Evolutionary conservation across 2,329 filamentous ascomycete species (phyloP).

Genomic region (Chalara sp.): DNA sequence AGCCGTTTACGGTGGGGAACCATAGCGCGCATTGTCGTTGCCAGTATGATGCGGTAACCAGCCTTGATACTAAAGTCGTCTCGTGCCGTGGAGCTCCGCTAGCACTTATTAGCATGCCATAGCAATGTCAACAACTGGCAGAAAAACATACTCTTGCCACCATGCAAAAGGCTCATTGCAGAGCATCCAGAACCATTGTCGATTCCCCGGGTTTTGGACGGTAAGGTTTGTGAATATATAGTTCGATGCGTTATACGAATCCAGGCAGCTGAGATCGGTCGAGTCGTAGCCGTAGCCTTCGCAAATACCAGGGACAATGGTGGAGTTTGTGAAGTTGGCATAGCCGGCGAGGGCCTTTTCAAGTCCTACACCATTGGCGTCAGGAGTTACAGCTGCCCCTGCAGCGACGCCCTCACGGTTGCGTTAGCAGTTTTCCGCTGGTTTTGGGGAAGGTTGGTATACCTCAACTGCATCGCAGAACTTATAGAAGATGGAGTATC

Average conservation of each 20-base stretch:
- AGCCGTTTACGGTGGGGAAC: conserved; percentile 45
- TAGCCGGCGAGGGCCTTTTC: conserved; percentile 46
- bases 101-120: conserved; percentile 4
- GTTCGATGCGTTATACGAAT: conserved; percentile 44
- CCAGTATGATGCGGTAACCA: conserved; percentile 44
- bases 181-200: conserved; percentile 54
- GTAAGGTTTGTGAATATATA: conserved; percentile 41
- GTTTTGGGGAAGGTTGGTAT: background rate
- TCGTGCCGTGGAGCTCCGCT: conserved; percentile 37
- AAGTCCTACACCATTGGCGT: conserved; percentile 42
- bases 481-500: conserved; percentile 39
- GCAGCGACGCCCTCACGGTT: conserved; percentile 26
- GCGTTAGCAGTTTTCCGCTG: background rate
- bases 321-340: conserved; percentile 43
- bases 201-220: conserved; percentile 37
- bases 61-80: conserved; percentile 44
- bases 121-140: conserved; percentile 24
- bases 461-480: conserved; percentile 32
- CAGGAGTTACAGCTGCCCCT: conserved; percentile 24
- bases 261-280: conserved; percentile 41
- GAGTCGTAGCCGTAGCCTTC: conserved; percentile 39
- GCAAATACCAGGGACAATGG: conserved; percentile 41
- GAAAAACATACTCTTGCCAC: conserved; percentile 37
- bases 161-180: conserved; percentile 58
- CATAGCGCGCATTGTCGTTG: conserved; percentile 46